phyloP scores from a whole-genome alignment of 495 filamentous ascomycete species.

The Lophiostoma macrostomum region DNA sequence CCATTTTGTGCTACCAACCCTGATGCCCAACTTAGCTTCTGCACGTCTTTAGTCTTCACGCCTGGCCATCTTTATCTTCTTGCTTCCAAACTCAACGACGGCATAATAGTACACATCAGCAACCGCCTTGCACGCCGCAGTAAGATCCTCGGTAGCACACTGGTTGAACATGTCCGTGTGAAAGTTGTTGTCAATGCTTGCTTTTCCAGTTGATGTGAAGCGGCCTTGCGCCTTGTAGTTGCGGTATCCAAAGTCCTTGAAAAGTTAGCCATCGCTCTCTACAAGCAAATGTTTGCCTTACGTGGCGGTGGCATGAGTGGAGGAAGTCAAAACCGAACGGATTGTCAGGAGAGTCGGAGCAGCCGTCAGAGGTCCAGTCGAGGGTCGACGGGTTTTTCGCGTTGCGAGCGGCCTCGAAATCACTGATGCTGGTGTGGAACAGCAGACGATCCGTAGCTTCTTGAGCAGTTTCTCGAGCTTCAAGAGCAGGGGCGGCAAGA shows the following conservation, averaged over 20 bases:
- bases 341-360: slow-evolving; percentile 45
- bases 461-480: slow-evolving; percentile 12
- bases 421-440: slow-evolving; percentile 37
- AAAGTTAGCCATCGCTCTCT: too few species aligned
- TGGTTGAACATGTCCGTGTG: slow-evolving; percentile 39
- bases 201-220: slow-evolving; percentile 40
- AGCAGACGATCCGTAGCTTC: slow-evolving; percentile 41
- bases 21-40: too few species aligned
- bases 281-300: too few species aligned
- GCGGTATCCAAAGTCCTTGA: slow-evolving; percentile 52
- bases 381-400: slow-evolving; percentile 37
- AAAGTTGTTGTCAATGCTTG: slow-evolving; percentile 46
- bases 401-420: slow-evolving; percentile 38
- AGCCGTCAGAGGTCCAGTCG: slow-evolving; percentile 43
- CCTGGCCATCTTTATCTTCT: too few species aligned
- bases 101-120: slow-evolving; percentile 49
- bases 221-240: slow-evolving; percentile 46
- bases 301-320: slow-evolving; percentile 45
- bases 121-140: slow-evolving; percentile 37
- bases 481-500: slow-evolving; percentile 17
- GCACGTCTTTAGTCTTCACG: too few species aligned
- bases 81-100: slow-evolving; percentile 43
- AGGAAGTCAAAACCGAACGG: slow-evolving; percentile 46
- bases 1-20: too few species aligned
- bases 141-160: slow-evolving; percentile 16